Evolutionary conservation across 768 basidiomycete species (phyloP), one percentile per base, ranked within the genome.

Genomic region (Kockovaella imperatae): DNA sequence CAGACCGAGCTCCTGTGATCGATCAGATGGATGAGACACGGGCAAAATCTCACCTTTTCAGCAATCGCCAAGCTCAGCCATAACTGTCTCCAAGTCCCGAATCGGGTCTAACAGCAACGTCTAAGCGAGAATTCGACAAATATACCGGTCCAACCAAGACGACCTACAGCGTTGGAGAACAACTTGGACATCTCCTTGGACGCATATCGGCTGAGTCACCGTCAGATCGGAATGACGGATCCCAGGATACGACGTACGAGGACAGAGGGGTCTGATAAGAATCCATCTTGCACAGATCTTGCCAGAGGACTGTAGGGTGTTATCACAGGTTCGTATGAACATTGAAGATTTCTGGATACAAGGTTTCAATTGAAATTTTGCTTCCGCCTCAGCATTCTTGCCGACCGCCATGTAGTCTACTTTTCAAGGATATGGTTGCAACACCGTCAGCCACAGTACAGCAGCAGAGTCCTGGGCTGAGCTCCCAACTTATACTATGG

Each of bases 141-240:
- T 24, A 26, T n/a, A n/a, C n/a, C 25, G 7, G 40, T 13, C 7
- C 10, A 28, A 21, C 2, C 25, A 20, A 21, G 23, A 26, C n/a
- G 32, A 39, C 83, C 51, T 64, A 90, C 93, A 42, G 83, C 82
- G 30, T 85, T 80, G n/a, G 93, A 97, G 76, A 97, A 99, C 36
- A 99, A 78, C 71, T 88, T 78, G 8, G 89, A 83, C 93, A 97
- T 97, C 74, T 97, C 91, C 72, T 90, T 91, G 77, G 87, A 93
- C 17, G 95, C 95, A 86, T 97, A 99, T 42, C 93, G 91, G 67
- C 91, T 96, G 61, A 25, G 49, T 11, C 7, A 1, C 15, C 3
- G 5, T 44, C 40, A 57, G 47, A 13, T 34, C 30, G 6, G 1
- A n/a, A 14, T n/a, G 26, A 25, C 5, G 10, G 7, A 6, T 43